A percentile compares a stretch with the other conserved stretches of the same genome.
Conservation (phyloP, 1,284 basidiomycete genomes). For the Pseudozyma hubeiensis region DNA sequence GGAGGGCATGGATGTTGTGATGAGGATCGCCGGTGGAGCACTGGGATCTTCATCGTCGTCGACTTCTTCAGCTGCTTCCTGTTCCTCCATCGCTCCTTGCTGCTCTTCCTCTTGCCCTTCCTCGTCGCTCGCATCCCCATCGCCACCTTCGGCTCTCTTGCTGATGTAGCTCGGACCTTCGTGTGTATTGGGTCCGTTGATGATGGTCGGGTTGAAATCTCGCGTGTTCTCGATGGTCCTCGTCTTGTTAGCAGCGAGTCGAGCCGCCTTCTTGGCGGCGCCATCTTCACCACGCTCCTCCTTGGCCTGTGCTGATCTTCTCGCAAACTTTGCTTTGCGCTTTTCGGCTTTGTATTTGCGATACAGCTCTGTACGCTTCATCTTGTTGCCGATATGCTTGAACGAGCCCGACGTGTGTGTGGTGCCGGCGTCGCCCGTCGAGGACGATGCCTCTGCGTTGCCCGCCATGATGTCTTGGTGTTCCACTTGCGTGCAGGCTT, state of each 20-base stretch:
- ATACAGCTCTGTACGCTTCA: constrained; percentile 67
- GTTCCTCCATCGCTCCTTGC: constrained; percentile 50
- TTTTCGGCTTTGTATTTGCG: constrained; percentile 82
- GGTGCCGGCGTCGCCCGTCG: constrained; percentile 10
- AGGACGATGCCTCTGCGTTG: constrained; percentile 18
- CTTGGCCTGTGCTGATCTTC: constrained; percentile 75
- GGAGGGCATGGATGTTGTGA: constrained; percentile 65
- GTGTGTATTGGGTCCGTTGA: constrained; percentile 66
- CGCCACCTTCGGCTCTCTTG: constrained; percentile 5
- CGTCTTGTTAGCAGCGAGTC: constrained; percentile 83
- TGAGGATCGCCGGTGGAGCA: constrained; percentile 62
- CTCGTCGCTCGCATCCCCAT: constrained; percentile 34
- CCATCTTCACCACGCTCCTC: constrained; percentile 74
- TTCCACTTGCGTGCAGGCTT: background rate
- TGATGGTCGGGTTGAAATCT: constrained; percentile 85
- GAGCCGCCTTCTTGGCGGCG: constrained; percentile 78
- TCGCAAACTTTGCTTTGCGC: constrained; percentile 82
- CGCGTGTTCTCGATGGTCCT: constrained; percentile 93
- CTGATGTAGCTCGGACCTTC: constrained; percentile 64
- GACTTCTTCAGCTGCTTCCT: constrained; percentile 60
- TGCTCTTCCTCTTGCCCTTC: constrained; percentile 30
- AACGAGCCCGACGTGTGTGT: constrained; percentile 49
- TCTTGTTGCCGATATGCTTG: constrained; percentile 69
- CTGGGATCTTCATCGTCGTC: constrained; percentile 56
- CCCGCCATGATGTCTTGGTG: constrained; percentile 10